Base-by-base conservation (phyloP, 2,329 filamentous ascomycete species). In the Sordariomycetes sp. region DNA sequence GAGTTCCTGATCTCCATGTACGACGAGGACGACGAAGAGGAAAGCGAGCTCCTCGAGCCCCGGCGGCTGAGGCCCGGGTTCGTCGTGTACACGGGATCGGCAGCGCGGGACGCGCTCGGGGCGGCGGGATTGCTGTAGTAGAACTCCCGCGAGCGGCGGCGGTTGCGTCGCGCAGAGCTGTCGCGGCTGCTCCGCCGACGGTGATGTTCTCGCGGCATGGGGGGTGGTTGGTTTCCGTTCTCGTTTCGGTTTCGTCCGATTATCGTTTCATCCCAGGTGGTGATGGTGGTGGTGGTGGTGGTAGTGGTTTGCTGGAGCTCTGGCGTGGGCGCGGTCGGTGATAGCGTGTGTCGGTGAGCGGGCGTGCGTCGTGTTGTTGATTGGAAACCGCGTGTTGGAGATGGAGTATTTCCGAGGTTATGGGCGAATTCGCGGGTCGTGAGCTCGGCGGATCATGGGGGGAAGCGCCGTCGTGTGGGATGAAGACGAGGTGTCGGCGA, bases 1-100 rank as follows among this genome's bases (percentile, higher is more conserved):
- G 74, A 75, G 57, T 77, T 76, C 53, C 76, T 73, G 57, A 90
- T 85, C 65, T 90, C 86, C 58, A 89, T 70, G 59, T 85, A 76
- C 1, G 84, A 87, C 18, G 78, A 79, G 18, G 79, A 80, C 50
- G 79, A 79, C 43, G 77, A 82, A 59, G 76, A 81, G 32, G 68
- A 58, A 22, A 54, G 35, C 2, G 56, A 58, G 22, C 60, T 58
- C 24, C 76, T 79, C 32, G 73, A 73, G 57, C 68, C 54, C 37
- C 54, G 54, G 32, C 37, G 57, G 34, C 11, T 51, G 37, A 54
- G 50, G 22, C 37, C 28, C 34, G 8, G 53, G 52, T 34, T 52
- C 20, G 28, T 32, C 24, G 35, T 22, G n/a, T 55, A 46, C n/a
- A 34, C 53, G 57, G 54, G 46, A 1, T 56, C 55, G 6, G 57